A percentile compares a stretch with the other conserved stretches of the same genome.
phyloP scores from a whole-genome alignment of 371 early-diverging fungal species.

The Mycotypha africana region DNA sequence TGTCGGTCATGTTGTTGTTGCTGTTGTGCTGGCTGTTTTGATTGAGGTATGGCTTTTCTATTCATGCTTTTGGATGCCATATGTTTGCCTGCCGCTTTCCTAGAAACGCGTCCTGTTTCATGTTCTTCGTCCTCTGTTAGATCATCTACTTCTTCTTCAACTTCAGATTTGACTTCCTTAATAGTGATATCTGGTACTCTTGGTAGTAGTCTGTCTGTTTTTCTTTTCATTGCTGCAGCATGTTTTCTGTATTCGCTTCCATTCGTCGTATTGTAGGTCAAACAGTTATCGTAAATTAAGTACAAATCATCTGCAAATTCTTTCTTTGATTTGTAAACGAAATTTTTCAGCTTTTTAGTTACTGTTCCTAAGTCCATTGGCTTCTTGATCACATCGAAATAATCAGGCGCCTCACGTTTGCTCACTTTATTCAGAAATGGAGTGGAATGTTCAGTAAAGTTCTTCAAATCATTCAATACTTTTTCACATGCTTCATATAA shows the following conservation, averaged over 20 bases:
- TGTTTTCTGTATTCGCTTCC: slow-evolving; percentile 76
- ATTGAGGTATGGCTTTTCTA: slow-evolving; percentile 11
- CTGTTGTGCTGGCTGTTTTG: too few relatives aligned
- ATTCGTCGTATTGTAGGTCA: slow-evolving; percentile 74
- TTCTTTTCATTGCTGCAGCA: slow-evolving; percentile 78
- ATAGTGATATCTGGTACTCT: slow-evolving; percentile 81
- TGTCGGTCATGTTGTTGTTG: slow-evolving; percentile 3
- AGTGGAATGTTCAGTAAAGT: slow-evolving; percentile 72
- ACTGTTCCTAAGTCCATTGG: slow-evolving; percentile 95
- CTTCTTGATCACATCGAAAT: slow-evolving; percentile 87
- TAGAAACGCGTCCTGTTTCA: slow-evolving; percentile 26
- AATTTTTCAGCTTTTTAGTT: slow-evolving; percentile 69
- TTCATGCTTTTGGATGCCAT: slow-evolving; percentile 4
- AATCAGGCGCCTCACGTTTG: slow-evolving; percentile 94
- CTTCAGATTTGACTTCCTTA: slow-evolving; percentile 54
- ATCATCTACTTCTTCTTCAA: slow-evolving; percentile 47
- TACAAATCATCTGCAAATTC: slow-evolving; percentile 78
- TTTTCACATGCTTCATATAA: slow-evolving; percentile 87
- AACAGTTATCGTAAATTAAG: slow-evolving; percentile 82
- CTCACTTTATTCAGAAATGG: slow-evolving; percentile 92
- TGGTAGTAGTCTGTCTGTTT: slow-evolving; percentile 65
- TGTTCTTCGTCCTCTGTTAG: slow-evolving; percentile 42
- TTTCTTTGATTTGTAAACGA: slow-evolving; percentile 68
- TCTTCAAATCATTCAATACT: slow-evolving; percentile 76
- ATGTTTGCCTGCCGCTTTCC: slow-evolving; percentile 26